phyloP scores from a whole-genome alignment of 2,329 filamentous ascomycete genomes.

The Hypoxylon rubiginosum region DNA sequence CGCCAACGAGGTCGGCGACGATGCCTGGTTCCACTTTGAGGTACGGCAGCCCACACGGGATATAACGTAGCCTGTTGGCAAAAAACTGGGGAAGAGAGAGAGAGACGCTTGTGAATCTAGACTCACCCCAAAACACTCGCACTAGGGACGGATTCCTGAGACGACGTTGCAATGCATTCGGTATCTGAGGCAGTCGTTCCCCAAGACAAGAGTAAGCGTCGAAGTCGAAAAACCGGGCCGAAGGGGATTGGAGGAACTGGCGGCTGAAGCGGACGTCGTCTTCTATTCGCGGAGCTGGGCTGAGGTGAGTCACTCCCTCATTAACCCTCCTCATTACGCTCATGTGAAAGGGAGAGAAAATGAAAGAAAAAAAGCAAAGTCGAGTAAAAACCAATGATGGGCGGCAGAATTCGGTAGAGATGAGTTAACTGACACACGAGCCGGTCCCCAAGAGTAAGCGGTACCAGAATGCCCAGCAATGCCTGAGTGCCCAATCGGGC shows the following conservation, averaged over 20 bases:
- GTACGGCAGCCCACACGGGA: conserved; percentile 54
- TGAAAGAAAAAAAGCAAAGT: neutral
- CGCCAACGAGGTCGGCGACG: conserved; percentile 53
- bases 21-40: conserved; percentile 80
- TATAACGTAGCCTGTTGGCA: conserved; percentile 1
- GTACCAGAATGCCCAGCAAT: conserved; percentile 50
- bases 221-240: conserved; percentile 80
- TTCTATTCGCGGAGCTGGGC: conserved; percentile 82
- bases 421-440: conserved; percentile 29
- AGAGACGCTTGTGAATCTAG: conserved; percentile 28
- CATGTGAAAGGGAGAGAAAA: conserved; percentile 18
- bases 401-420: conserved; percentile 30
- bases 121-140: conserved; percentile 41
- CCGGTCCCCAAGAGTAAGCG: conserved; percentile 47
- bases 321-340: conserved; percentile 5
- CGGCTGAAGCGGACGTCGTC: conserved; percentile 75
- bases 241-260: conserved; percentile 69
- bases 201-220: conserved; percentile 70
- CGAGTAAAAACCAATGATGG: neutral
- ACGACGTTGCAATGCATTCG: conserved; percentile 71
- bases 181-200: conserved; percentile 63
- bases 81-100: conserved; percentile 7
- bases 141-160: conserved; percentile 73
- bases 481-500: conserved; percentile 50
- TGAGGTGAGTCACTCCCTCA: conserved; percentile 62